Evolutionary conservation across 768 basidiomycete species (phyloP).

Genomic region (Suillus hirtellus): DNA sequence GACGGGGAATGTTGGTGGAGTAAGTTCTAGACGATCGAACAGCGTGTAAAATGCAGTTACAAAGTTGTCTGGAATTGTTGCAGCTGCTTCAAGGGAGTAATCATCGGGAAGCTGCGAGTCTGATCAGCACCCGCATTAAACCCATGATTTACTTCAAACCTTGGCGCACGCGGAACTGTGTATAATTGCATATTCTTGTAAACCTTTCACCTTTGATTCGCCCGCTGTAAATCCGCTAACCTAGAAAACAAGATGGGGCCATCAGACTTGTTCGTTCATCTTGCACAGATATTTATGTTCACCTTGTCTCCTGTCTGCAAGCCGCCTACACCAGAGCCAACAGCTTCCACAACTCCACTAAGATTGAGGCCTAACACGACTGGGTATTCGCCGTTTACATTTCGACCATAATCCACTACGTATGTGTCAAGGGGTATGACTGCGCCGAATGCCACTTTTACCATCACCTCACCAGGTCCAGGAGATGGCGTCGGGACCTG

Average conservation of each 20-base stretch:
- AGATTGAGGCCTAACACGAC: conserved; percentile 38
- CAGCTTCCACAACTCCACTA: conserved; percentile 38
- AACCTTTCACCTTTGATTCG: conserved; percentile 29
- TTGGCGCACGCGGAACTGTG: conserved; percentile 35
- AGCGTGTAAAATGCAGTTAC: conserved; percentile 43
- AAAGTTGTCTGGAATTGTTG: conserved; percentile 44
- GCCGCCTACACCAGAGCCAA: conserved; percentile 36
- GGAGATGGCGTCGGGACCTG: conserved; percentile 38
- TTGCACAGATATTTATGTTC: conserved; percentile 13
- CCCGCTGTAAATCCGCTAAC: conserved; percentile 31
- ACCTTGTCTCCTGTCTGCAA: conserved; percentile 43
- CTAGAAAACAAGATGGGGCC: conserved; percentile 16
- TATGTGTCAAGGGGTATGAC: conserved; percentile 45
- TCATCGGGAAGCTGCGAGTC: conserved; percentile 41
- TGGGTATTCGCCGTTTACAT: conserved; percentile 33
- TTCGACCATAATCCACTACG: conserved; percentile 35
- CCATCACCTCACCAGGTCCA: conserved; percentile 37
- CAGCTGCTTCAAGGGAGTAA: conserved; percentile 39
- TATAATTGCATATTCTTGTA: conserved; percentile 40
- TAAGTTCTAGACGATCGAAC: conserved; percentile 39
- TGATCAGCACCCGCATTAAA: not conserved
- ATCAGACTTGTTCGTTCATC: conserved; percentile 1
- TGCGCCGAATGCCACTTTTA: conserved; percentile 43
- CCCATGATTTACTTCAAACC: conserved; percentile 26
- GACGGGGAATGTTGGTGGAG: conserved; percentile 33